Conservation (phyloP, 148 eudicot genomes). For the Pharnaceum exiguum region DNA sequence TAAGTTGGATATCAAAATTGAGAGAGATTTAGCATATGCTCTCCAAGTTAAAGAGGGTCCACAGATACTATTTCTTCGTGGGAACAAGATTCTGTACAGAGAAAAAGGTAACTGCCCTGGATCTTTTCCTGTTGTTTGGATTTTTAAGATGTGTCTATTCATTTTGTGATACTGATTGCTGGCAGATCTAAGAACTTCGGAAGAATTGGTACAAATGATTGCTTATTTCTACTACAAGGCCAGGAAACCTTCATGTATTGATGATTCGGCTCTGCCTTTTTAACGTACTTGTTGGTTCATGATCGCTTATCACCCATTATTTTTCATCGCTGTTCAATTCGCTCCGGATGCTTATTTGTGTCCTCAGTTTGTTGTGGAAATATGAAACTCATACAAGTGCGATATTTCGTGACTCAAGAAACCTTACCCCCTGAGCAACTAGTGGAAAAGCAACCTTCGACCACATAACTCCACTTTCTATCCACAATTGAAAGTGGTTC, state of each 20-base stretch:
- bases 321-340: too few relatives aligned
- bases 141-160: not conserved
- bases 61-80: conserved; percentile 68
- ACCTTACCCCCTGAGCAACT: too few relatives aligned
- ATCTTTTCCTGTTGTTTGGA: not conserved
- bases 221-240: conserved; percentile 88
- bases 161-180: conserved; percentile 1
- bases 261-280: conserved; percentile 29
- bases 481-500: too few relatives aligned
- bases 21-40: conserved; percentile 88
- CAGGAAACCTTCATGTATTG: conserved; percentile 78
- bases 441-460: too few relatives aligned
- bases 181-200: conserved; percentile 68
- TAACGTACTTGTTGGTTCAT: conserved; percentile 13
- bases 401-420: too few relatives aligned
- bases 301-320: too few relatives aligned
- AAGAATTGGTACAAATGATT: conserved; percentile 91
- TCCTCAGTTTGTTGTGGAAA: too few relatives aligned
- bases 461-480: too few relatives aligned
- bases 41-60: conserved; percentile 78
- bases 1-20: conserved; percentile 81
- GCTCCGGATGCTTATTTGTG: too few relatives aligned
- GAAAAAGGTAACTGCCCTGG: conserved; percentile 47
- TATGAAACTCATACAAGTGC: too few relatives aligned
- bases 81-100: conserved; percentile 66